Evolutionary conservation across 352 stramenopile genomes (phyloP).

Genomic region (Pilasporangium apinafurcum): DNA sequence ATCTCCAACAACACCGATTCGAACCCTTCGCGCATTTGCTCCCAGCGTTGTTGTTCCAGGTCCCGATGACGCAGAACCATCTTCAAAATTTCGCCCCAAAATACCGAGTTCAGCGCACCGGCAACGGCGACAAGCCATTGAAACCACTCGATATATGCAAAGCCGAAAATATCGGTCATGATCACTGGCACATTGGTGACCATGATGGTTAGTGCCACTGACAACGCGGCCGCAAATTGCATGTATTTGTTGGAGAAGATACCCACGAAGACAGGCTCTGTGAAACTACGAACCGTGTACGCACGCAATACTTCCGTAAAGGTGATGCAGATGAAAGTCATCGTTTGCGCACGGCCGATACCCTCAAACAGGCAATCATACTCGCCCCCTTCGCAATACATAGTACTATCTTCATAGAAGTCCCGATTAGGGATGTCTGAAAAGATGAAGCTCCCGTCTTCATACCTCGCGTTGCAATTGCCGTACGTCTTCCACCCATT

Average conservation of each 20-base stretch:
- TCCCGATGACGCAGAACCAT: constrained; percentile 17
- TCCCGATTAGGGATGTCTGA: constrained; percentile 18
- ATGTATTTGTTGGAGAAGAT: constrained; percentile 73
- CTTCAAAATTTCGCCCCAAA: constrained; percentile 40
- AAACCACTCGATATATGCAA: constrained; percentile 38
- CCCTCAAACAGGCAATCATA: constrained; percentile 57
- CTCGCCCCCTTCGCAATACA: constrained; percentile 50
- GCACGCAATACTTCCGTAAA: constrained; percentile 74
- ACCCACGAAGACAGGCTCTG: constrained; percentile 41
- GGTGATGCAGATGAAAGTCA: constrained; percentile 61
- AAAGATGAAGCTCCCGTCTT: constrained; percentile 50
- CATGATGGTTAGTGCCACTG: constrained; percentile 19
- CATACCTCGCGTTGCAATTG: constrained; percentile 38
- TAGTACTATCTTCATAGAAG: constrained; percentile 23
- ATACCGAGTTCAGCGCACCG: constrained; percentile 18
- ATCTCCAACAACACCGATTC: constrained; percentile 60
- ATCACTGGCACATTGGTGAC: constrained; percentile 37
- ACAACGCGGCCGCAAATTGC: constrained; percentile 11
- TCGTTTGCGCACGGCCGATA: constrained; percentile 57
- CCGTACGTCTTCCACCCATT: constrained; percentile 44
- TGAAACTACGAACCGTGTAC: constrained; percentile 75
- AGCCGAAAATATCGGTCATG: constrained; percentile 44
- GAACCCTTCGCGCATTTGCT: constrained; percentile 37
- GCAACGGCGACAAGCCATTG: constrained; percentile 26
- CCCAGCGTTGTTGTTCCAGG: constrained; percentile 22